Evolutionary conservation across 2,329 filamentous ascomycete species (phyloP), one percentile per base, ranked within the genome.

Genomic region (Fusarium mexicanum): DNA sequence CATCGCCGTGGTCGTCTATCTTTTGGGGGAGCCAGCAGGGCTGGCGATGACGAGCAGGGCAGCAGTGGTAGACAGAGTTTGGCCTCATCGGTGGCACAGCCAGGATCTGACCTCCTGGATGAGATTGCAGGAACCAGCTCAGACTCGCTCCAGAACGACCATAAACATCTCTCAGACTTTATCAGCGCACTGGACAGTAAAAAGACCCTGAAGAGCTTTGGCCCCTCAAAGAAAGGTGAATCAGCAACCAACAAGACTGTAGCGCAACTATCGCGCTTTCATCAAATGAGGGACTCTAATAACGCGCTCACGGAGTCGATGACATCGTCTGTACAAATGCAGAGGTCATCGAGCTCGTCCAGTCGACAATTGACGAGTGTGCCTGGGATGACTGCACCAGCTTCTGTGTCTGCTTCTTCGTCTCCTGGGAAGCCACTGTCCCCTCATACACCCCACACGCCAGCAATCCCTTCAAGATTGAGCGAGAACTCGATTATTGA

Each of bases 151-250:
- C 89, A 91, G 71, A 88, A 92, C 1, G 96, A 98, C 76, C 95
- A 97, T 78, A 94, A 98, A 77, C 95, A 96, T 73, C 97, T 99
- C 46, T 94, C 94, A 1, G 95, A 97, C 60, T 99, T 98, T 77
- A 85, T 99, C 70, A 97, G 97, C 78, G 88, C 94, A 71, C 87
- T 99, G 12, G 96, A 98, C 69, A 92, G 91, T 77, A 94, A 94
- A 80, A 97, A 95, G 82, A 96, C 95, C n/a, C 83, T 96, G 33
- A 91, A 91, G 81, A 94, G 92, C 81, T 93, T 98, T 65, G 91
- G 95, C 71, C 86, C 87, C 53, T 87, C 90, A 22, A 91, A 89
- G 76, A 91, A 89, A 71, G 88, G 90, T 14, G 92, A 95, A 73
- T 90, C 91, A 31, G 89, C 92, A 2, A 92, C 92, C 54, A 93